These are phyloP conservation scores for Odonthalia washingtoniensis DNA, from an alignment of 31 red algal genomes.

Conservation along the genomic window DNA sequence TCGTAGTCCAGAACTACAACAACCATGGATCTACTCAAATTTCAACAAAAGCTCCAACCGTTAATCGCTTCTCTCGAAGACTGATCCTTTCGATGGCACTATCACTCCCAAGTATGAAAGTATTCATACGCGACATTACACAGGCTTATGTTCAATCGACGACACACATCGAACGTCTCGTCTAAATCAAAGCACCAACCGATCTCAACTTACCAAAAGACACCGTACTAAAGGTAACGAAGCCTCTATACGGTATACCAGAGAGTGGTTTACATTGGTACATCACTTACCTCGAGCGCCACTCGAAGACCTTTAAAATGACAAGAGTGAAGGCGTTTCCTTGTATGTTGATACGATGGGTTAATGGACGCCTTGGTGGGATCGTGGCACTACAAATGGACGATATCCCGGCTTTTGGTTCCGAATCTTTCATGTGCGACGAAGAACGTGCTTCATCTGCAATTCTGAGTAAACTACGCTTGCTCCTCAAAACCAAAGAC, in stretches of 20 bases:
- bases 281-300: not conserved
- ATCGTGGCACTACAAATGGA: not conserved
- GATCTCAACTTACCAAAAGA: conserved; percentile 9
- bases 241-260: conserved; percentile 32
- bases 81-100: too few species aligned
- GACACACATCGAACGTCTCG: not conserved
- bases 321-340: not conserved
- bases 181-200: not conserved
- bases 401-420: not conserved
- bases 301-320: not conserved
- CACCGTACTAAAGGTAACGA: not conserved
- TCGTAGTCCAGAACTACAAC: not conserved
- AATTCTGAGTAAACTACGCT: not conserved
- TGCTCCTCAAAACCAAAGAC: too few species aligned
- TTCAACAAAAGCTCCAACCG: too few species aligned
- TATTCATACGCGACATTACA: too few species aligned
- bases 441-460: not conserved
- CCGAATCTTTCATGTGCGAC: not conserved
- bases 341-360: conserved; percentile 6
- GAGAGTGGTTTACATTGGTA: conserved; percentile 25
- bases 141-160: conserved; percentile 8
- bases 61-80: too few species aligned
- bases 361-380: not conserved
- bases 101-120: too few species aligned
- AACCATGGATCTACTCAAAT: too few species aligned